phyloP scores from a whole-genome alignment of 768 basidiomycete species.

The Phlebiopsis gigantea region DNA sequence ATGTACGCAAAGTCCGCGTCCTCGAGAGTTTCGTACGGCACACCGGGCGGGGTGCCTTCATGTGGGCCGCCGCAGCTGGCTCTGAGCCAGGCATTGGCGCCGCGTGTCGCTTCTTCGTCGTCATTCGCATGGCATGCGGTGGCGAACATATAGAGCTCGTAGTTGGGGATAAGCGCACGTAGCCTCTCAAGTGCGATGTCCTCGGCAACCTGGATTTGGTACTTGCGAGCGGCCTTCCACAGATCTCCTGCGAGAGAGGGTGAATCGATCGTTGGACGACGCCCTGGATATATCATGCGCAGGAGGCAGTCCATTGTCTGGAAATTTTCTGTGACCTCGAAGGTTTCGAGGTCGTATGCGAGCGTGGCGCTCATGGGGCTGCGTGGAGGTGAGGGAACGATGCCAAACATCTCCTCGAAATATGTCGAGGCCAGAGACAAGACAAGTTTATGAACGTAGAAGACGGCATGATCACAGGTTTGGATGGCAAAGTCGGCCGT shows the following conservation, averaged over 20 bases:
- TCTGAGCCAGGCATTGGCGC: neutral
- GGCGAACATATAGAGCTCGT: neutral
- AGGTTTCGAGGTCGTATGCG: neutral
- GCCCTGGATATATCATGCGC: neutral
- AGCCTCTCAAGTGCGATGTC: neutral
- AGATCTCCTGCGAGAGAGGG: neutral
- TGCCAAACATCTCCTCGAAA: neutral
- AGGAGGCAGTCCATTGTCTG: neutral
- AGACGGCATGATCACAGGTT: slow-evolving; percentile 28
- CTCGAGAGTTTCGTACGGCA: neutral
- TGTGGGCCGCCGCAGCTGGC: neutral
- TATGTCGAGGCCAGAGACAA: slow-evolving; percentile 45
- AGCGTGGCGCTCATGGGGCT: neutral
- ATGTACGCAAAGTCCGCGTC: neutral
- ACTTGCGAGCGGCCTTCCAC: neutral
- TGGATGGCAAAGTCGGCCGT: slow-evolving; percentile 41
- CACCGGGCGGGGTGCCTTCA: neutral
- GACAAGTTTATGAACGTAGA: slow-evolving; percentile 49
- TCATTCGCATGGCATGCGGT: neutral
- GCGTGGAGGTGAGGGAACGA: neutral
- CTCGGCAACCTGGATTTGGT: neutral
- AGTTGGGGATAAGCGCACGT: neutral
- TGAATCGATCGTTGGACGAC: neutral
- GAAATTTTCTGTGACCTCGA: neutral
- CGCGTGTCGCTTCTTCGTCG: neutral